Base-by-base conservation (phyloP, 768 basidiomycete genomes). In the Xerocomellus chrysenteron region DNA sequence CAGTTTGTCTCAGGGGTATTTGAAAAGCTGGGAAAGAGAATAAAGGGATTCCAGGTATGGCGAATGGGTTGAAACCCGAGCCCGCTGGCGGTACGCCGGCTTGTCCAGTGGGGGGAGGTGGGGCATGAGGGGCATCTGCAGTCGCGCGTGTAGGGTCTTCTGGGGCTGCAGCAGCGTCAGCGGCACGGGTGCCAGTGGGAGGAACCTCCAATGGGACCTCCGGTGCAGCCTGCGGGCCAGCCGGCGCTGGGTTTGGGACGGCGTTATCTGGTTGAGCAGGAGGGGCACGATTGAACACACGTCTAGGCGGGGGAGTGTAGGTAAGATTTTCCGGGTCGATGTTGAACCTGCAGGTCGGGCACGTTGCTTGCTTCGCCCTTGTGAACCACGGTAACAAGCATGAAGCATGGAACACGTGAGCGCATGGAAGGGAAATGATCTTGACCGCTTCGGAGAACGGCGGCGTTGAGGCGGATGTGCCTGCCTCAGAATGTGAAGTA, bases 371-470 rank as follows among this genome's bases (percentile, higher is more conserved):
- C 42, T 77, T 79, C 12, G 89, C 87, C 55, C 87, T 78, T 4
- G 90, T 83, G 69, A 92, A 92, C 90, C 90, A 92, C 1, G 90
- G 90, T 11, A 88, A 68, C 36, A 92, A 80, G 70, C 90, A 92
- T 0, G 83, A 77, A 1, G 87, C 81, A 61, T 92, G 90, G 74
- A 92, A 92, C 50, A 89, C 83, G 68, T 92, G 90, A 9, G 88
- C 82, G 65, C 90, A 92, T 5, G 90, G 90, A 10, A 92, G 80
- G 3, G 83, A 74, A 36, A 92, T 83, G 47, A 92, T 80, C 63
- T 75, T 80, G 26, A 71, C 75, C 7, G 71, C 65, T 16, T 64
- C 64, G 5, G 58, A 21, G 32, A 59, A 44, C 39, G 55, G 32
- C 32, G 63, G 9, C 3, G 35, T 21, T n/a, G 50, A 37, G 8